phyloP scores from a whole-genome alignment of 164 flowering plant species.

The Stephania japonica region DNA sequence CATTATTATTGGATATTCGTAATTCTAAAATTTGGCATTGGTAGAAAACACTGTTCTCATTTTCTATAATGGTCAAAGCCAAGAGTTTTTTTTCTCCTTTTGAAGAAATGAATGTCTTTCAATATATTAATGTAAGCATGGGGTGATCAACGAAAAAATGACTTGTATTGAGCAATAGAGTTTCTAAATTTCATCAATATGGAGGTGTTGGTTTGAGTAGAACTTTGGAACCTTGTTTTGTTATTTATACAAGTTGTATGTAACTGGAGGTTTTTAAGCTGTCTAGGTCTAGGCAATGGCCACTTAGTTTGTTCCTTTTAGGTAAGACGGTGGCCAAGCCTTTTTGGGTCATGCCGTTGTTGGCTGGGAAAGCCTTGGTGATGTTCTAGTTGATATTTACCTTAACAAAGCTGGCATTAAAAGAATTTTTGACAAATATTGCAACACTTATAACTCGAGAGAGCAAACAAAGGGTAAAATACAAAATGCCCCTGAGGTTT shows the following conservation, averaged over 20 bases:
- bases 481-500: too few species aligned
- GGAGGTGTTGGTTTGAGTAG: neutral
- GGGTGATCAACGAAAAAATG: neutral
- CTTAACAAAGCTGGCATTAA: too few species aligned
- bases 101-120: neutral
- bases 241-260: neutral
- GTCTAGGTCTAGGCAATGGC: too few species aligned
- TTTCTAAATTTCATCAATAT: neutral
- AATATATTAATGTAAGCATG: neutral
- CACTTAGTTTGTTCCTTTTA: too few species aligned
- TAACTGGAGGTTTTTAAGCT: neutral
- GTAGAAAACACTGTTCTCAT: neutral
- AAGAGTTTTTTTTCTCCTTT: too few species aligned
- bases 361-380: too few species aligned
- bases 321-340: too few species aligned
- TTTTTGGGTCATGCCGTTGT: neutral
- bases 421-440: too few species aligned
- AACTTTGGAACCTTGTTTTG: neutral
- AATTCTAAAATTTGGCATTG: neutral
- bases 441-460: too few species aligned
- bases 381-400: too few species aligned
- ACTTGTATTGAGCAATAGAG: neutral
- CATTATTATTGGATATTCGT: neutral
- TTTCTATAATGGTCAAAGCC: neutral
- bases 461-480: too few species aligned